These are phyloP conservation scores for Domatiomyces catenatus DNA, from an alignment of 2,329 filamentous ascomycete species.

Conservation along the genomic window DNA sequence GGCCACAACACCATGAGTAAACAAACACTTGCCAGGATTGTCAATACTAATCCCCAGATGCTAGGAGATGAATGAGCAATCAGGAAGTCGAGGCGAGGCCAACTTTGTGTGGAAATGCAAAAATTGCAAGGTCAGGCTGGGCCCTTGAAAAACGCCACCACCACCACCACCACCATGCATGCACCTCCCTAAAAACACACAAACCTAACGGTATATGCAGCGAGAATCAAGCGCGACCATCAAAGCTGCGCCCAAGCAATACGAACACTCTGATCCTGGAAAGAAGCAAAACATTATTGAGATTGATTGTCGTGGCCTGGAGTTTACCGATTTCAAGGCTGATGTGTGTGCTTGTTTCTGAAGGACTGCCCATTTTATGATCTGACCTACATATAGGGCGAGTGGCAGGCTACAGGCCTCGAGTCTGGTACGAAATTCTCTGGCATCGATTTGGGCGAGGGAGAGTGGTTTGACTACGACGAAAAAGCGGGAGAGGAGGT, in stretches of 20 bases:
- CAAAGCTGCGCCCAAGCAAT: constrained; percentile 55
- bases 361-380: neutral
- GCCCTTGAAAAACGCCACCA: no score
- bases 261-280: constrained; percentile 54
- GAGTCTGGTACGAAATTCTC: constrained; percentile 73
- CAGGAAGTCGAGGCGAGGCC: constrained; percentile 82
- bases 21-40: neutral
- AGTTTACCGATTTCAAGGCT: constrained; percentile 79
- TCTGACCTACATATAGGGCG: constrained; percentile 43
- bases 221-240: constrained; percentile 77
- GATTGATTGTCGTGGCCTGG: constrained; percentile 84
- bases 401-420: constrained; percentile 70
- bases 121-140: constrained; percentile 64
- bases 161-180: no score
- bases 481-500: constrained; percentile 87
- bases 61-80: constrained; percentile 79
- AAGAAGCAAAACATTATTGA: constrained; percentile 68
- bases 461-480: constrained; percentile 97
- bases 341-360: constrained; percentile 45
- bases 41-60: neutral
- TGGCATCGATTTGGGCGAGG: constrained; percentile 67
- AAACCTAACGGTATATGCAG: constrained; percentile 28
- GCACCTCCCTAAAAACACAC: no score
- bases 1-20: neutral
- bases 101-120: constrained; percentile 99